Evolutionary conservation across 1,284 basidiomycete species (phyloP).

Genomic region (Grifola frondosa): DNA sequence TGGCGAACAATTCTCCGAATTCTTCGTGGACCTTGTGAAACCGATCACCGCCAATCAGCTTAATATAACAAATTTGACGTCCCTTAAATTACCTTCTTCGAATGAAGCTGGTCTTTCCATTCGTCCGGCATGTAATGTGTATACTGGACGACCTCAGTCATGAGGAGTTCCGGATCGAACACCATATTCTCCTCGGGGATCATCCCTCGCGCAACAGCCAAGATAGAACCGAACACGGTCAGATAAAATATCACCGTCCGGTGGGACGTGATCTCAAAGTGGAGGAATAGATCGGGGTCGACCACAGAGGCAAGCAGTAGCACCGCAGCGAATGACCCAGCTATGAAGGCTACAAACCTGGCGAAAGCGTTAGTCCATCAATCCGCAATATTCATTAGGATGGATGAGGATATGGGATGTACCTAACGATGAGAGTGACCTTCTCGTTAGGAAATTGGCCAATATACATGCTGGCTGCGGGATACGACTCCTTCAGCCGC

Average conservation of each 20-base stretch:
- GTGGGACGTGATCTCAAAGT: conserved; percentile 93
- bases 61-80: background rate
- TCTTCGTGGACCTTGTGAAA: conserved; percentile 76
- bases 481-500: conserved; percentile 86
- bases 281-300: conserved; percentile 89
- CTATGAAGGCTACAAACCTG: conserved; percentile 93
- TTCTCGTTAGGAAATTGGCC: conserved; percentile 98
- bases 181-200: conserved; percentile 92
- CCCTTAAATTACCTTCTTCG: conserved; percentile 62
- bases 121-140: conserved; percentile 95
- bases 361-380: background rate
- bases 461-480: conserved; percentile 90
- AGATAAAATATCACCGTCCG: conserved; percentile 94
- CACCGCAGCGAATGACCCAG: conserved; percentile 95
- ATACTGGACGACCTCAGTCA: conserved; percentile 88
- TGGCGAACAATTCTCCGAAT: conserved; percentile 86
- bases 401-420: conserved; percentile 25
- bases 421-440: conserved; percentile 87
- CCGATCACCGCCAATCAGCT: conserved; percentile 7
- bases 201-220: conserved; percentile 92
- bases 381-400: background rate
- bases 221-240: conserved; percentile 82
- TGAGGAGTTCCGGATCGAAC: conserved; percentile 90
- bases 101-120: conserved; percentile 90
- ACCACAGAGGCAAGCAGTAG: conserved; percentile 88